These are phyloP conservation scores for Fusarium concolor DNA, from an alignment of 2,329 filamentous ascomycete genomes.

Conservation along the genomic window DNA sequence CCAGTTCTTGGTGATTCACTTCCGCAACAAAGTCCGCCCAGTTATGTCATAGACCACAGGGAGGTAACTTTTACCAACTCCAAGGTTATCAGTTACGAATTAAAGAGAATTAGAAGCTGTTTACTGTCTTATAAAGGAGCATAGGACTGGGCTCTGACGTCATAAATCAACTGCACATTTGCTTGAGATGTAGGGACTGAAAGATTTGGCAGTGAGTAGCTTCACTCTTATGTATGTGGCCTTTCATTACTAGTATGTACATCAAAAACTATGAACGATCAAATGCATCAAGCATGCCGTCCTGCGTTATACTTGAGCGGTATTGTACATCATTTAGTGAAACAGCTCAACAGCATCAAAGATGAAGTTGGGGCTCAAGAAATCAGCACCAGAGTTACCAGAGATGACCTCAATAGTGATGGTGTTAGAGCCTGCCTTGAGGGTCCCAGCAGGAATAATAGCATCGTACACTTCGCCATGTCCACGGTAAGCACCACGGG, in stretches of 20 bases:
- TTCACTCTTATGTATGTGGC: conserved; percentile 11
- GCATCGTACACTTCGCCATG: conserved; percentile 73
- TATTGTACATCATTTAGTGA: conserved; percentile 18
- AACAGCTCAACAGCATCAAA: conserved; percentile 47
- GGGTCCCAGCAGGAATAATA: conserved; percentile 67
- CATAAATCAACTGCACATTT: no score
- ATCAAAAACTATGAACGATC: conserved; percentile 8
- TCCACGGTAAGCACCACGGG: conserved; percentile 73
- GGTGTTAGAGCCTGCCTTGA: conserved; percentile 71
- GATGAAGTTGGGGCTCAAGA: conserved; percentile 67
- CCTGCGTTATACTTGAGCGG: not conserved
- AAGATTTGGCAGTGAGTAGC: not conserved
- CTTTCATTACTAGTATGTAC: conserved; percentile 39
- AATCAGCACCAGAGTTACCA: conserved; percentile 66
- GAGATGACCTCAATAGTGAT: conserved; percentile 70
- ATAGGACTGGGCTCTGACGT: not conserved
- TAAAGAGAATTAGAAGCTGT: no score
- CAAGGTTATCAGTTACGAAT: no score
- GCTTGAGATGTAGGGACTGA: no score
- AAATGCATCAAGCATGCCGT: not conserved
- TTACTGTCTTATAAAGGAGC: not conserved
- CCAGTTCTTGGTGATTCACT: conserved; percentile 14
- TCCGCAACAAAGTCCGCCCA: not conserved
- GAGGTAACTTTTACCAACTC: no score
- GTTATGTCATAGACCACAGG: not conserved